phyloP scores from a whole-genome alignment of 257 asterid genomes.

The Ilex aquifolium region DNA sequence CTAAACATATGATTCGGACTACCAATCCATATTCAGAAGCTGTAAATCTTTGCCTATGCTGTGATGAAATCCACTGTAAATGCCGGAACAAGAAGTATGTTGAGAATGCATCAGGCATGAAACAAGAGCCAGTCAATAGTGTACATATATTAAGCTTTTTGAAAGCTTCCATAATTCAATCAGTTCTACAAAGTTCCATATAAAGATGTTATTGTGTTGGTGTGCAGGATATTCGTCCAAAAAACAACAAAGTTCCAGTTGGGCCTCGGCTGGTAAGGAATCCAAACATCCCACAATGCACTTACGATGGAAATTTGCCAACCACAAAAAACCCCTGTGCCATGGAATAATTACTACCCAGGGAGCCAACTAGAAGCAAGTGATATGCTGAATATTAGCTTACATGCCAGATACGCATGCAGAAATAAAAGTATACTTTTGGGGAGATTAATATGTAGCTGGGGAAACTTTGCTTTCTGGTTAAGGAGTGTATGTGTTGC shows the following conservation, averaged over 20 bases:
- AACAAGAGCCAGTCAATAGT: too few relatives aligned
- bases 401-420: not conserved
- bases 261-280: slow-evolving; percentile 57
- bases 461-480: not conserved
- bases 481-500: not conserved
- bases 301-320: slow-evolving; percentile 78
- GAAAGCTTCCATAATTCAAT: too few relatives aligned
- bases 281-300: slow-evolving; percentile 72
- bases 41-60: too few relatives aligned
- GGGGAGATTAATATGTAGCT: not conserved
- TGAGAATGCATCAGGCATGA: too few relatives aligned
- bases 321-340: slow-evolving; percentile 64
- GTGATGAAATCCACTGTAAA: too few relatives aligned
- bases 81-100: too few relatives aligned
- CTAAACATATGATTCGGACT: too few relatives aligned
- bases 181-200: too few relatives aligned
- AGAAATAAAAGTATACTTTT: too few relatives aligned
- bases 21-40: too few relatives aligned
- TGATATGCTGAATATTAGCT: not conserved
- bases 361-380: not conserved
- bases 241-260: slow-evolving; percentile 40
- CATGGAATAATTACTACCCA: slow-evolving; percentile 12
- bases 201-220: too few relatives aligned
- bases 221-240: slow-evolving; percentile 76
- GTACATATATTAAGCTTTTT: too few relatives aligned